A percentile compares a stretch with the other conserved stretches of the same genome.
Conservation (phyloP, 305 asterid species). For the Fraxinus latifolia region DNA sequence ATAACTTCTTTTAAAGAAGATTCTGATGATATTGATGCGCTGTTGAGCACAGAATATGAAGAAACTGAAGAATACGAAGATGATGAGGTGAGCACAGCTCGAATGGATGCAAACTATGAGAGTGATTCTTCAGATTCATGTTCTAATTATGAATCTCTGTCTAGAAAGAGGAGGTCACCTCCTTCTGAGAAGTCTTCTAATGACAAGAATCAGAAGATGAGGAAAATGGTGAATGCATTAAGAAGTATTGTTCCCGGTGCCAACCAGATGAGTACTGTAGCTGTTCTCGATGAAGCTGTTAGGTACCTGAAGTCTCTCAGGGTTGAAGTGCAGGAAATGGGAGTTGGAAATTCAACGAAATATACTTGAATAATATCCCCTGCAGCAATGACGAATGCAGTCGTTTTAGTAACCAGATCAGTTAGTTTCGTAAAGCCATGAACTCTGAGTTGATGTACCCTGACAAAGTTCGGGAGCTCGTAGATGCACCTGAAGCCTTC, state of each 20-base stretch:
- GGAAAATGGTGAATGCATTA: conserved; percentile 64
- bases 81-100: conserved; percentile 70
- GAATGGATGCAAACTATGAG: conserved; percentile 40
- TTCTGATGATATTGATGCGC: conserved; percentile 70
- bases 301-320: conserved; percentile 71
- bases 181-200: conserved; percentile 25
- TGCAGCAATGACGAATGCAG: neutral
- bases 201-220: conserved; percentile 49
- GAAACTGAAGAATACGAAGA: conserved; percentile 40
- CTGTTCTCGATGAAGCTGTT: conserved; percentile 78
- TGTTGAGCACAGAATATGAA: conserved; percentile 55
- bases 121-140: conserved; percentile 65
- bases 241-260: conserved; percentile 70
- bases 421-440: neutral
- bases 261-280: conserved; percentile 55
- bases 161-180: conserved; percentile 39
- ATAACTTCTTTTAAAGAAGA: conserved; percentile 49
- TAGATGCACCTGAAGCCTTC: neutral
- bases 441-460: neutral
- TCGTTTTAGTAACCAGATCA: neutral
- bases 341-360: conserved; percentile 31
- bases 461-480: neutral
- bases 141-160: conserved; percentile 47
- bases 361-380: neutral
- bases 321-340: conserved; percentile 66